phyloP scores from a whole-genome alignment of 1,284 basidiomycete genomes.

The Rhodotorula sp. region DNA sequence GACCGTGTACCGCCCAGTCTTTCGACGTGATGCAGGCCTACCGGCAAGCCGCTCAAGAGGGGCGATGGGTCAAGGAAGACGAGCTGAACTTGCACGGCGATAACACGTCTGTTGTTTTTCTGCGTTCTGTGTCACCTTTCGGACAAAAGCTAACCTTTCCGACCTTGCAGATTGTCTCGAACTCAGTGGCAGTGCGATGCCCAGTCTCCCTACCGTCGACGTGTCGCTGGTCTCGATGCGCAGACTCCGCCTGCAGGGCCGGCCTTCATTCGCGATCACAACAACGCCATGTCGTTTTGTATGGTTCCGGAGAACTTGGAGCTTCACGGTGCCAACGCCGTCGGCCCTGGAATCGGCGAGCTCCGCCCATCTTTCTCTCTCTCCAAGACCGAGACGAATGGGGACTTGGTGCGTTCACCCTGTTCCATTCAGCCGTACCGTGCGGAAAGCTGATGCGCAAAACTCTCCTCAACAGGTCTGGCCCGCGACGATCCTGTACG shows the following conservation, averaged over 20 bases:
- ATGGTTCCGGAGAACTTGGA: slow-evolving; percentile 32
- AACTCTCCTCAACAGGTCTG: slow-evolving; percentile 10
- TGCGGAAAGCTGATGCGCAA: slow-evolving; percentile 39
- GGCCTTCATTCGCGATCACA: slow-evolving; percentile 34
- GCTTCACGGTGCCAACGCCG: slow-evolving; percentile 34
- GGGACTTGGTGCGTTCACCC: background rate
- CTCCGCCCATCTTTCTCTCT: background rate
- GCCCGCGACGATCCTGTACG: slow-evolving; percentile 44
- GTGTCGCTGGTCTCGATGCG: slow-evolving; percentile 18
- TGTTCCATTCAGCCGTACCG: background rate
- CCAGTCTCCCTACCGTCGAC: slow-evolving; percentile 7
- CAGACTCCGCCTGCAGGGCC: background rate
- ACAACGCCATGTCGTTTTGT: slow-evolving; percentile 38
- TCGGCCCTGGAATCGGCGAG: background rate
- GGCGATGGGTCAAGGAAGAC: slow-evolving; percentile 20
- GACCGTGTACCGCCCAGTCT: no score
- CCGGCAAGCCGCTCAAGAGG: slow-evolving; percentile 20
- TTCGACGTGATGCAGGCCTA: background rate
- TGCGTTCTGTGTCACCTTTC: no score
- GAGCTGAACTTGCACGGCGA: slow-evolving; percentile 6
- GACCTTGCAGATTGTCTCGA: background rate
- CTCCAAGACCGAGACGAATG: background rate
- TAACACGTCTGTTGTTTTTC: background rate
- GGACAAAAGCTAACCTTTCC: background rate
- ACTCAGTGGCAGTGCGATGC: slow-evolving; percentile 17